Evolutionary conservation across 345 rosid genomes (phyloP), one percentile per base, ranked within the genome.

Genomic region (Populus deltoides): DNA sequence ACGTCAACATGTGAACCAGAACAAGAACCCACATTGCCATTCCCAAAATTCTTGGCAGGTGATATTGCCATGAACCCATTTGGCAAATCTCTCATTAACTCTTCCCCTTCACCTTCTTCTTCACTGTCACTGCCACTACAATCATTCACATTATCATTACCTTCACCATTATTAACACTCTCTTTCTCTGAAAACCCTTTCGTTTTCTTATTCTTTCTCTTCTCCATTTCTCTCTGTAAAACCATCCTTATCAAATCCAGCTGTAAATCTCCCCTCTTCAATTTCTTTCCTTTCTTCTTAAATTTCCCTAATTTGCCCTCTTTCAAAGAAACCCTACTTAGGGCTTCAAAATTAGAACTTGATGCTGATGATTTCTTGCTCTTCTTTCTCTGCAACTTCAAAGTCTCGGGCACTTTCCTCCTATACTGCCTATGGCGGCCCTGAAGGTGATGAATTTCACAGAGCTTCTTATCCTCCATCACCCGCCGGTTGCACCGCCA

Each of bases 401-500:
- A 74, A n/a, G 91, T 82, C 63, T 90, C 97, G 0, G 92, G 88
- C 3, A 88, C 93, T 79, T 88, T 92, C 89, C 83, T 81, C 81
- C 78, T 90, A 41, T 78, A 68, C 81, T 91, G 92, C 31, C 89
- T 86, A 29, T 81, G 94, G 31, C 70, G 85, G 1, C 90, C 97
- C 77, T 91, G 97, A 4, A 93, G 85, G 82, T 87, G 84, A 57
- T 96, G 99, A 78, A 85, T 66, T 77, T 96, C 98, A 68, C 98
- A 96, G 77, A 92, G 91, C 89, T 91, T 96, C 86, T 86, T 90
- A 16, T 89, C 93, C 29, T 88, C 94, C 87, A 85, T 73, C 27
- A 92, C 98, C n/a, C 88, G 89, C 66, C 93, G 82, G 76, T 78
- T 82, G 89, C 99, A 96, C 85, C 99, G 84, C 99, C 99, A 93